phyloP scores from a whole-genome alignment of 768 basidiomycete species.

The Tulasnella sp. region DNA sequence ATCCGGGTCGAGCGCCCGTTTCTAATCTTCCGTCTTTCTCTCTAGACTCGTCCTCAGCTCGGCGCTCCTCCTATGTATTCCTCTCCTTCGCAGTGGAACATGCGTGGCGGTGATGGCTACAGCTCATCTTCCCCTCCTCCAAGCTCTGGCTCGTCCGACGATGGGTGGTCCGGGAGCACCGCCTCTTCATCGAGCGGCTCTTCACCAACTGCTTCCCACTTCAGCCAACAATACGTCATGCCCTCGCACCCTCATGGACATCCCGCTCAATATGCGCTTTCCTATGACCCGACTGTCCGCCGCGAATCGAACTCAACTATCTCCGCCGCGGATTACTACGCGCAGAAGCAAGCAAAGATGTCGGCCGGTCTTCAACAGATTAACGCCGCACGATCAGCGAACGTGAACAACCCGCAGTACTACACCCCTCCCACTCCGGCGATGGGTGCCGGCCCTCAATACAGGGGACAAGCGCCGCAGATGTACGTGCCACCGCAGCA shows the following conservation, averaged over 20 bases:
- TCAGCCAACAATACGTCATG: constrained; percentile 9
- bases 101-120: constrained; percentile 1
- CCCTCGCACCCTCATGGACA: background rate
- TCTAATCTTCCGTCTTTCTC: background rate
- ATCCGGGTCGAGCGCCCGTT: constrained; percentile 2
- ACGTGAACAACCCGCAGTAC: background rate
- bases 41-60: constrained; percentile 10
- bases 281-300: constrained; percentile 7
- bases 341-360: background rate
- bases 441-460: background rate
- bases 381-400: no score
- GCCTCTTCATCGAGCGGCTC: background rate
- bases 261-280: background rate
- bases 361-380: background rate
- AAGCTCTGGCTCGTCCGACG: constrained; percentile 9
- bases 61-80: constrained; percentile 11
- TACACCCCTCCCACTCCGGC: background rate
- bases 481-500: background rate
- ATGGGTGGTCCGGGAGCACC: background rate
- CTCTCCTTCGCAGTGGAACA: constrained; percentile 14
- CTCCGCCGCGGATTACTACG: constrained; percentile 11
- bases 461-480: background rate
- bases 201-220: constrained; percentile 7
- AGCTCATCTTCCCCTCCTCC: constrained; percentile 8
- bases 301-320: constrained; percentile 15